phyloP scores from a whole-genome alignment of 768 basidiomycete genomes.

The Filobasidium wieringae region DNA sequence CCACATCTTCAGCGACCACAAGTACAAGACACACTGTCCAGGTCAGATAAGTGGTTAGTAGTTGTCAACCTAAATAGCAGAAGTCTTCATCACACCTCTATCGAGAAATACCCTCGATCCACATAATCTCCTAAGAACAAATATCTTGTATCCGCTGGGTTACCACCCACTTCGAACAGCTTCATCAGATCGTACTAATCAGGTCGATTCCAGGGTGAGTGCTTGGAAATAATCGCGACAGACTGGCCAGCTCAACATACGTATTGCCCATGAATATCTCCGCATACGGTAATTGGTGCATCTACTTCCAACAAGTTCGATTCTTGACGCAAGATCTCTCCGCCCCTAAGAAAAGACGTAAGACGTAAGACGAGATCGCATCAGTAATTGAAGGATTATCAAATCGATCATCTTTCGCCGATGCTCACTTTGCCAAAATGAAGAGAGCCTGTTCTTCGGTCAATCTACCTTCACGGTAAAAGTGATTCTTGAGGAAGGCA shows the following conservation, averaged over 20 bases:
- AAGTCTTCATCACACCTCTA: slow-evolving; percentile 51
- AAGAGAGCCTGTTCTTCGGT: slow-evolving; percentile 91
- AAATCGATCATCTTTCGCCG: neutral
- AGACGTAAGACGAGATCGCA: neutral
- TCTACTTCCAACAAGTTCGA: slow-evolving; percentile 87
- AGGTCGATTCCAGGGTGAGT: too few species aligned
- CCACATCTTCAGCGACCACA: slow-evolving; percentile 99
- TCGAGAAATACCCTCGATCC: slow-evolving; percentile 85
- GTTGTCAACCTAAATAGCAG: neutral
- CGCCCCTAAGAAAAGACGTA: slow-evolving; percentile 23
- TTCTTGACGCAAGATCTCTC: slow-evolving; percentile 68
- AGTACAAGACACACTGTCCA: slow-evolving; percentile 80
- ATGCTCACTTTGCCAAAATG: slow-evolving; percentile 61
- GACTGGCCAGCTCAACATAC: slow-evolving; percentile 47
- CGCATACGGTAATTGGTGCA: slow-evolving; percentile 95
- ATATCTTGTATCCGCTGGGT: slow-evolving; percentile 85
- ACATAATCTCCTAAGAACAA: slow-evolving; percentile 89
- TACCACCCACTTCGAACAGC: slow-evolving; percentile 84
- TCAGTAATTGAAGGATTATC: neutral
- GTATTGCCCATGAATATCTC: slow-evolving; percentile 99
- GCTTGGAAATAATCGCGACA: too few species aligned
- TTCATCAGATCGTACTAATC: slow-evolving; percentile 84
- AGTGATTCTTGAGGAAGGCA: slow-evolving; percentile 96
- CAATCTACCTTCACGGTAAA: slow-evolving; percentile 87
- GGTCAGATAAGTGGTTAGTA: neutral